Base-by-base conservation (phyloP, 2,329 filamentous ascomycete species). In the Apiospora aurea region DNA sequence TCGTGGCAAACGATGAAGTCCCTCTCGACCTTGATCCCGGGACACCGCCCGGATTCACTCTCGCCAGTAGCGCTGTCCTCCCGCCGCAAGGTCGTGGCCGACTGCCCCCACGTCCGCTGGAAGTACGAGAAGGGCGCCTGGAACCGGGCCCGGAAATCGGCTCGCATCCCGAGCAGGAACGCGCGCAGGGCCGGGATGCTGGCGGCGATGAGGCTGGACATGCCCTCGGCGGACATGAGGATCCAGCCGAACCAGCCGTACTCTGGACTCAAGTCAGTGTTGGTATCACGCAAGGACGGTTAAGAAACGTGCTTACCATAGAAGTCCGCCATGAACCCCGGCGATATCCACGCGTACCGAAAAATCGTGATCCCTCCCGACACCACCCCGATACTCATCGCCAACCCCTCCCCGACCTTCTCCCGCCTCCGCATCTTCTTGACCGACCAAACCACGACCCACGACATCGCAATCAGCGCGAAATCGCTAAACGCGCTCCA, bases 401-500 rank as follows among this genome's bases (percentile, higher is more conserved):
- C 71, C 43, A 72, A 29, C 4, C 38, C 70, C n/a, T 66, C 61
- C 6, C 69, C 71, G 29, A 72, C 41, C 71, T 72, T 72, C 34
- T 72, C 71, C 1, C 64, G 49, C 24, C 14, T 41, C 41, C 69
- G 41, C 71, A 72, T 72, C 8, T 29, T 24, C 26, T 3, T 29
- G 69, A 72, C 53, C 2, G 69, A 71, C 71, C 69, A 72, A 2
- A 72, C 46, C 18, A 72, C 43, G 29, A 66, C 69, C 71, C 71
- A 72, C 13, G 71, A 64, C 18, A 72, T 44, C 6, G 67, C n/a
- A 4, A 67, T 53, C 5, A 72, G 44, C n/a, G 66, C 69, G 34
- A 72, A 72, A n/a, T 72, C 71, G 14, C 69, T 71, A 13, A 69
- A 57, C 41, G 71, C 71, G 41, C 64, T 71, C 71, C 71, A 72